A percentile compares a stretch with the other conserved stretches of the same genome.
These are phyloP conservation scores for Cladosporium sp. DNA, from an alignment of 2,329 filamentous ascomycete species.

Conservation along the genomic window DNA sequence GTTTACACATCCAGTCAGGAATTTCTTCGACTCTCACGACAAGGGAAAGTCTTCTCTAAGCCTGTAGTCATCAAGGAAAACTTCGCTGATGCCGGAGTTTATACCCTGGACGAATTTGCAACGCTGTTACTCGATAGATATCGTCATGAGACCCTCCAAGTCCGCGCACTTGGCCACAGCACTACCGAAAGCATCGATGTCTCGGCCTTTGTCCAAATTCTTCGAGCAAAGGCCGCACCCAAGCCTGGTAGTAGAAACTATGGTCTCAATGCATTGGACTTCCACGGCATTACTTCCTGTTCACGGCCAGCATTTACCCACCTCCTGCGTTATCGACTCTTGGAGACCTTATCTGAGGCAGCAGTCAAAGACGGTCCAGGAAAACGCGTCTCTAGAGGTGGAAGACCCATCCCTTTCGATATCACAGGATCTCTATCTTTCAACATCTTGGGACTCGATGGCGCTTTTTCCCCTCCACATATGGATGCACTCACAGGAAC, in stretches of 20 bases:
- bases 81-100: constrained; percentile 11
- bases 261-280: constrained; percentile 12
- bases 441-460: constrained; percentile 12
- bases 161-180: constrained; percentile 1
- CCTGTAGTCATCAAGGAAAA: constrained; percentile 16
- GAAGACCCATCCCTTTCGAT: neutral
- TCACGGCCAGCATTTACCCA: constrained; percentile 13
- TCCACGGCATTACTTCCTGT: constrained; percentile 3
- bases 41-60: constrained; percentile 4
- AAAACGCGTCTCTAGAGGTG: constrained; percentile 1
- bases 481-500: constrained; percentile 12
- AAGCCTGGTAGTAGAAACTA: neutral
- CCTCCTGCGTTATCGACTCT: constrained; percentile 12
- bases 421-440: constrained; percentile 9
- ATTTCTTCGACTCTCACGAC: neutral
- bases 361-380: neutral
- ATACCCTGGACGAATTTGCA: constrained; percentile 10
- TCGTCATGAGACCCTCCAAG: neutral
- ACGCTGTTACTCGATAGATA: neutral
- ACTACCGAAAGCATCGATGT: constrained; percentile 1
- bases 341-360: constrained; percentile 4
- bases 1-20: neutral
- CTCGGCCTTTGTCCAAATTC: constrained; percentile 1
- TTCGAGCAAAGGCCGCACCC: neutral
- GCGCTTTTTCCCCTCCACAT: constrained; percentile 14